phyloP scores from a whole-genome alignment of 305 asterid species.

The Fraxinus sp. region DNA sequence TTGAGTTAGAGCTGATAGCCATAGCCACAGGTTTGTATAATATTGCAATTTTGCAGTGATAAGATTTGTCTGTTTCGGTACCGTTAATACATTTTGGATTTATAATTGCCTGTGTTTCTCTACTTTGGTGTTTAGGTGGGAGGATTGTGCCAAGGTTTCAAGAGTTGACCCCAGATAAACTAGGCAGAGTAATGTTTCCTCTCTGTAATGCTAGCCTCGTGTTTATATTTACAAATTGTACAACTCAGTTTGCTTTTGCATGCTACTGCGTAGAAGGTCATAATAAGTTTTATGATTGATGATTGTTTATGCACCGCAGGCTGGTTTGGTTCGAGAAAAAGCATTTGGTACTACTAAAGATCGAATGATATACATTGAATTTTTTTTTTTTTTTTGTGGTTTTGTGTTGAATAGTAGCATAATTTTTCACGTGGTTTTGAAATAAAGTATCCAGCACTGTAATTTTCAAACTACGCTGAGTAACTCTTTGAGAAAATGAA shows the following conservation, averaged over 20 bases:
- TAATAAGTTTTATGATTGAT: not conserved
- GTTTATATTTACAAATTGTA: not conserved
- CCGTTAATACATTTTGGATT: not conserved
- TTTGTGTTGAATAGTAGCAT: not conserved
- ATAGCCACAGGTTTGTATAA: conserved; percentile 77
- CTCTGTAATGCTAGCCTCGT: not conserved
- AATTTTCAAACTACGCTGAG: not conserved
- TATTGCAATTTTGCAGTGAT: conserved; percentile 9
- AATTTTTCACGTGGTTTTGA: not conserved
- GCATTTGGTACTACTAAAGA: conserved; percentile 94
- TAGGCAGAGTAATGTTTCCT: conserved; percentile 57
- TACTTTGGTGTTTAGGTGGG: conserved; percentile 58
- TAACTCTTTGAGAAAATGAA: not conserved
- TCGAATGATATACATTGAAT: conserved; percentile 89
- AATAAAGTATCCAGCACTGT: not conserved
- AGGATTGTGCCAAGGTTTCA: conserved; percentile 98
- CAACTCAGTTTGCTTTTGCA: not conserved
- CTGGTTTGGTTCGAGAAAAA: conserved; percentile 94
- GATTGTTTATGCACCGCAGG: conserved; percentile 44
- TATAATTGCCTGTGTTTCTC: conserved; percentile 11
- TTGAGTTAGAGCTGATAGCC: conserved; percentile 89
- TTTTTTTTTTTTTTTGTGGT: not conserved
- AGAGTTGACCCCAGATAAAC: conserved; percentile 82
- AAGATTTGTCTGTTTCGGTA: not conserved
- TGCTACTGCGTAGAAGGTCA: not conserved